These are phyloP conservation scores for Crithidia thermophila DNA, from an alignment of 208 protist species.

Conservation along the genomic window DNA sequence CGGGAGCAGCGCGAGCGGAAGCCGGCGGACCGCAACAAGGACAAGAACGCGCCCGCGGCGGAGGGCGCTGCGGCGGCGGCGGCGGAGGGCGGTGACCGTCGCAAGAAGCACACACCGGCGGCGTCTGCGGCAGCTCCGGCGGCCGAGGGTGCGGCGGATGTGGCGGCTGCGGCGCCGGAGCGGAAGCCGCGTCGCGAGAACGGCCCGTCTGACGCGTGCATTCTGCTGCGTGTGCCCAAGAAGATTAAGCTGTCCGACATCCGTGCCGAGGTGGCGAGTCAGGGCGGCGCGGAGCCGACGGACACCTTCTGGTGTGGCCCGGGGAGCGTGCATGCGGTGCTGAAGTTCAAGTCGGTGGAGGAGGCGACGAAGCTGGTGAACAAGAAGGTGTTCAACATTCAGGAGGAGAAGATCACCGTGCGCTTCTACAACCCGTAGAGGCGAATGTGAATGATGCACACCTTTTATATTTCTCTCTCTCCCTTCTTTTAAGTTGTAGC, in stretches of 20 bases:
- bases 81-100: conserved; percentile 2
- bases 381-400: conserved; percentile 36
- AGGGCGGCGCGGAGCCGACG: conserved; percentile 25
- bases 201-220: conserved; percentile 39
- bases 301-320: conserved; percentile 79
- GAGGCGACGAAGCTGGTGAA: conserved; percentile 31
- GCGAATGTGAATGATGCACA: background rate
- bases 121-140: conserved; percentile 6
- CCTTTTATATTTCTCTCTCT: no score
- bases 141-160: conserved; percentile 8
- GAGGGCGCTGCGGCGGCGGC: background rate
- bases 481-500: no score
- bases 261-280: conserved; percentile 35
- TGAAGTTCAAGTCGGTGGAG: conserved; percentile 38
- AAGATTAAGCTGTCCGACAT: conserved; percentile 68
- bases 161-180: background rate
- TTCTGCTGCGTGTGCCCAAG: conserved; percentile 64
- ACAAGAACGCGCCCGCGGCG: background rate
- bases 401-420: conserved; percentile 19
- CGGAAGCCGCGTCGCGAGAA: conserved; percentile 15
- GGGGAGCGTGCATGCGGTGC: conserved; percentile 56
- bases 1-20: conserved; percentile 24
- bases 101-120: background rate
- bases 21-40: conserved; percentile 5
- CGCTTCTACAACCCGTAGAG: conserved; percentile 29